Conservation (phyloP, 2,329 filamentous ascomycete species). For the Paraphoma chrysanthemicola region DNA sequence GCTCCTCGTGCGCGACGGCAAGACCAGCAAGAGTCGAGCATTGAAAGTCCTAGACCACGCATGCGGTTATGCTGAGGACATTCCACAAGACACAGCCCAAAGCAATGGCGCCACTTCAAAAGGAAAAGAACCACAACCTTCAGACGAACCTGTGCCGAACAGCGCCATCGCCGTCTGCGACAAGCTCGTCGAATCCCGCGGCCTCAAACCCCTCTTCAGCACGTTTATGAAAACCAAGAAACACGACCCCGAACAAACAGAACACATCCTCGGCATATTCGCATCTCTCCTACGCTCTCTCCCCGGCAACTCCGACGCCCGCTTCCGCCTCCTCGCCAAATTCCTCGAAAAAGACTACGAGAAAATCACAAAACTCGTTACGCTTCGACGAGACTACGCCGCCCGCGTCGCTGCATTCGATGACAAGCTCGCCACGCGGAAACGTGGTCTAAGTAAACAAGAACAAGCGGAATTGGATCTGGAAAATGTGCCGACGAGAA, state of each 20-base stretch:
- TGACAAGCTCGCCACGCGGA: slow-evolving; percentile 66
- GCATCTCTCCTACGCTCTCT: slow-evolving; percentile 80
- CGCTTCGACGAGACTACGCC: slow-evolving; percentile 74
- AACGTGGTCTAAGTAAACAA: slow-evolving; percentile 60
- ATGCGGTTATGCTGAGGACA: slow-evolving; percentile 59
- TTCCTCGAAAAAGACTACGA: slow-evolving; percentile 95
- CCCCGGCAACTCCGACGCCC: slow-evolving; percentile 76
- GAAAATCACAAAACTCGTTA: slow-evolving; percentile 77
- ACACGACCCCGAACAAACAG: slow-evolving; percentile 69
- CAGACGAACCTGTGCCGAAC: slow-evolving; percentile 15
- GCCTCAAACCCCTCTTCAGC: slow-evolving; percentile 83
- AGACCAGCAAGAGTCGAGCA: slow-evolving; percentile 78
- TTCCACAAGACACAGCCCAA: slow-evolving; percentile 12
- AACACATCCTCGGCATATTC: slow-evolving; percentile 87
- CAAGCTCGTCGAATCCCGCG: slow-evolving; percentile 80
- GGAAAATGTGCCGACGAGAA: slow-evolving; percentile 75
- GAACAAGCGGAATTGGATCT: slow-evolving; percentile 68
- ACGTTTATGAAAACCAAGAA: slow-evolving; percentile 89
- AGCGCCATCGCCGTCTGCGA: slow-evolving; percentile 71
- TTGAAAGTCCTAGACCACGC: slow-evolving; percentile 87
- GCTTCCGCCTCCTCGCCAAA: slow-evolving; percentile 88
- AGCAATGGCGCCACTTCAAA: slow-evolving; percentile 26
- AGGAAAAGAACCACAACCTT: slow-evolving; percentile 7
- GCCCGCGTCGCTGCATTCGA: slow-evolving; percentile 69
- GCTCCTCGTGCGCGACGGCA: slow-evolving; percentile 90